These are phyloP conservation scores for Ogataea philodendri DNA, from an alignment of 805 yeast genomes.

Conservation along the genomic window DNA sequence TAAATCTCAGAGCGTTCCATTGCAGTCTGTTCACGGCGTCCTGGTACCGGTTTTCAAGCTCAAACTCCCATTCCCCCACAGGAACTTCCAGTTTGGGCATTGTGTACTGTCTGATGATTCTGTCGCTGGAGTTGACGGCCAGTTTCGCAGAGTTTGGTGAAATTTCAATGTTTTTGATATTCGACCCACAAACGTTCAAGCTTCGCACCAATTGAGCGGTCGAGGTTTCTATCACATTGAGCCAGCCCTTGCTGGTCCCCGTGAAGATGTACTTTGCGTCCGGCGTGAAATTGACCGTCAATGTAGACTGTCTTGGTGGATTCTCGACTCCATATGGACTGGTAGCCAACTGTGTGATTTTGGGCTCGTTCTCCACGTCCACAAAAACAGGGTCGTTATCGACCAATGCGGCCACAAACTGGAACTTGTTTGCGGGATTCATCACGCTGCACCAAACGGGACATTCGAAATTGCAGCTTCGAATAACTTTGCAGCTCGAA, in stretches of 20 bases:
- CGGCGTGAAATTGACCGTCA: constrained; percentile 51
- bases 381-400: constrained; percentile 62
- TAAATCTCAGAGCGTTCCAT: constrained; percentile 81
- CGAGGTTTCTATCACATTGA: constrained; percentile 46
- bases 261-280: constrained; percentile 56
- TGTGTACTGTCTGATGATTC: constrained; percentile 63
- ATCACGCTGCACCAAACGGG: constrained; percentile 71
- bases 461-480: constrained; percentile 54
- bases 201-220: constrained; percentile 38
- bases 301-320: constrained; percentile 41
- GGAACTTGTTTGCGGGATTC: constrained; percentile 45
- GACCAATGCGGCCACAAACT: constrained; percentile 61
- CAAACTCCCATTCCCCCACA: constrained; percentile 39
- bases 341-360: constrained; percentile 15
- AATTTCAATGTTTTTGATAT: constrained; percentile 64
- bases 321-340: constrained; percentile 25
- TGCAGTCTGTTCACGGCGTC: constrained; percentile 86
- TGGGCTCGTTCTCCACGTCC: constrained; percentile 31
- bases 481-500: constrained; percentile 37
- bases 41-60: constrained; percentile 77
- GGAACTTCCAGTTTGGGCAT: constrained; percentile 33
- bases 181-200: constrained; percentile 58
- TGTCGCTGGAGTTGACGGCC: constrained; percentile 74
- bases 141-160: constrained; percentile 59
- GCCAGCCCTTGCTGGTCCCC: constrained; percentile 81